Evolutionary conservation across 805 yeast species (phyloP).

Genomic region (Monosporozyma servazzii): DNA sequence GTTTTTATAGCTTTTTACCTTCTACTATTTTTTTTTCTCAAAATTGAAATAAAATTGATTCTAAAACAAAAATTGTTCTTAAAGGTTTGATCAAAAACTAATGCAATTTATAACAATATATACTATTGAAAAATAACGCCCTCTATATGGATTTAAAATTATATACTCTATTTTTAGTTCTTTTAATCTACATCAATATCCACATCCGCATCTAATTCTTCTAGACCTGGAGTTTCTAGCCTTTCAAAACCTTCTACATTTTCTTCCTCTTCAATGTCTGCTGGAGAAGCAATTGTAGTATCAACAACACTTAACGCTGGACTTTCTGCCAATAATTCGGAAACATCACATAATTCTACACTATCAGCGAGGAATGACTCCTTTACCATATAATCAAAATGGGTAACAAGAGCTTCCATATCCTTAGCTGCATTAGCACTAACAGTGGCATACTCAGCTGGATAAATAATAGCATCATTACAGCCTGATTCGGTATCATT

Average conservation of each 20-base stretch:
- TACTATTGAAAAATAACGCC: too few relatives aligned
- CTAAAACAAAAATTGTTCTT: neutral
- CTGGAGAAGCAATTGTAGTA: neutral
- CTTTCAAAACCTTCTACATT: neutral
- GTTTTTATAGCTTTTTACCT: neutral
- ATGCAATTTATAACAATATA: too few relatives aligned
- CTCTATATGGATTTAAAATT: neutral
- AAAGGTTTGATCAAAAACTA: neutral
- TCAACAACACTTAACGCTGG: neutral
- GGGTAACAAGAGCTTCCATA: conserved; percentile 34
- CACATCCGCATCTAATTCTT: neutral
- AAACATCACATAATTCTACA: conserved; percentile 17
- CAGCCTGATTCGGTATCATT: neutral
- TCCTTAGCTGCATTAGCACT: conserved; percentile 36
- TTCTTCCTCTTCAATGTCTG: conserved; percentile 1
- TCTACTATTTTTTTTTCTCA: neutral
- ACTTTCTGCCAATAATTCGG: conserved; percentile 5
- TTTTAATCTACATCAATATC: neutral
- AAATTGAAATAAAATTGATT: neutral
- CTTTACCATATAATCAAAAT: conserved; percentile 18
- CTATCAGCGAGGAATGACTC: conserved; percentile 21
- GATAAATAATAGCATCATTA: conserved; percentile 17
- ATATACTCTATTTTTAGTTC: neutral
- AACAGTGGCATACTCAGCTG: conserved; percentile 29
- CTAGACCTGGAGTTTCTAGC: conserved; percentile 5